Evolutionary conservation across 352 stramenopile genomes (phyloP), one percentile per base, ranked within the genome.

Genomic region (Blastocystis sp.): DNA sequence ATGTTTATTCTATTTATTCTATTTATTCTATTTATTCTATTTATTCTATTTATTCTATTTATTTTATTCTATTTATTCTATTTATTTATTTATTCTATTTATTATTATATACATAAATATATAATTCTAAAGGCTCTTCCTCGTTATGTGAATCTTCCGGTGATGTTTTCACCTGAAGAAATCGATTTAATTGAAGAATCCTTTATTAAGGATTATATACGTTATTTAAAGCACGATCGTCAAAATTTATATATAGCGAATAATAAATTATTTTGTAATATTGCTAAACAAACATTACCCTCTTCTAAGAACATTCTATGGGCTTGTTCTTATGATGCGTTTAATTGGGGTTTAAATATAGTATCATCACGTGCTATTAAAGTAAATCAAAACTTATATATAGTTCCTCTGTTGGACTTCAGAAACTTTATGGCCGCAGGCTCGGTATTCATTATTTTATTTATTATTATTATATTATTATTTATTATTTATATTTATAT

Each of bases 341-440:
- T 55, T 18, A 6, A 41, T 9, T 55, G 45, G 45, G 45, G 16
- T 19, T 55, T 23, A 31, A 39, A 31, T 4, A 55, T 55, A n/a
- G 45, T 31, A 18, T 43, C 21, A 7, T 37, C 45, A 4, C 45
- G 45, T 7, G 25, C 45, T n/a, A n/a, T n/a, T n/a, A n/a, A n/a
- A n/a, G 30, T 55, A 6, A 55, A 31, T 9, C 9, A 3, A 3
- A 6, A 45, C 16, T 19, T 18, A 3, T 16, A 43, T 4, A 16
- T 55, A 4, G 43, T 55, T 37, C 45, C 45, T 7, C 19, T 55
- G 4, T 23, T 55, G 45, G 45, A 55, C 25, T 55, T 24, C 16
- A 31, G 45, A 18, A 55, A 55, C 16, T 55, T 42, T 34, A 55
- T 55, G 39, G 27, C 45, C 30, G 43, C 45, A 5, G 45, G 43